These are phyloP conservation scores for Kwoniella shandongensis DNA, from an alignment of 768 basidiomycete genomes.

Conservation along the genomic window DNA sequence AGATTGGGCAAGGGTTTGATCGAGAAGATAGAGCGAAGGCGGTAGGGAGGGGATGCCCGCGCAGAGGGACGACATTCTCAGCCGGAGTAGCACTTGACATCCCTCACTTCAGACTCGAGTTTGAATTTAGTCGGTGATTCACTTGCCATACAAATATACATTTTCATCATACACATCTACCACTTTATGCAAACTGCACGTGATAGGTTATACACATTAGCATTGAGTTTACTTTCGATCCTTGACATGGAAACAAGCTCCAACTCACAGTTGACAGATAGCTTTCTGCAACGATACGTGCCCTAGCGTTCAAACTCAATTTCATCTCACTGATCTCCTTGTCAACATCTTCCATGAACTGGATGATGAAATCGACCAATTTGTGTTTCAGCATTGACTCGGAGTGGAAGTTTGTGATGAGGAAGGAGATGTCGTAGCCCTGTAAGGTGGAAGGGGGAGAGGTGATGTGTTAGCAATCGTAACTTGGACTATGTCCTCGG, in stretches of 20 bases:
- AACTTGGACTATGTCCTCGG: no score
- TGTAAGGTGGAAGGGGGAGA: constrained; percentile 51
- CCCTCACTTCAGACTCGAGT: no score
- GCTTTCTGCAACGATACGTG: constrained; percentile 95
- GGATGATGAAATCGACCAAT: constrained; percentile 99
- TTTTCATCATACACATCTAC: constrained; percentile 14
- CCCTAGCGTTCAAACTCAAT: constrained; percentile 89
- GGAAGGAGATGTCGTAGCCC: constrained; percentile 98
- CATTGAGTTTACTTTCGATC: not conserved
- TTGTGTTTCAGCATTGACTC: constrained; percentile 99
- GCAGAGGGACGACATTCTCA: not conserved
- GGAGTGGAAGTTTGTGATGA: constrained; percentile 93
- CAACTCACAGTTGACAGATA: constrained; percentile 81
- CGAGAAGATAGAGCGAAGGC: constrained; percentile 42
- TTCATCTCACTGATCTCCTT: constrained; percentile 99
- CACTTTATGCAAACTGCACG: constrained; percentile 12
- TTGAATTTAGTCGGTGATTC: not conserved
- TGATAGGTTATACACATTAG: not conserved
- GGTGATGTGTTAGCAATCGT: no score
- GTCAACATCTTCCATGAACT: constrained; percentile 99
- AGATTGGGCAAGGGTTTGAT: constrained; percentile 72
- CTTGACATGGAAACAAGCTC: not conserved
- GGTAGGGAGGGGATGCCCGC: not conserved
- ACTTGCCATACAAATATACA: not conserved
- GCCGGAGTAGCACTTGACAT: no score